Base-by-base conservation (phyloP, 331 rosid genomes). In the Saraca asoca region DNA sequence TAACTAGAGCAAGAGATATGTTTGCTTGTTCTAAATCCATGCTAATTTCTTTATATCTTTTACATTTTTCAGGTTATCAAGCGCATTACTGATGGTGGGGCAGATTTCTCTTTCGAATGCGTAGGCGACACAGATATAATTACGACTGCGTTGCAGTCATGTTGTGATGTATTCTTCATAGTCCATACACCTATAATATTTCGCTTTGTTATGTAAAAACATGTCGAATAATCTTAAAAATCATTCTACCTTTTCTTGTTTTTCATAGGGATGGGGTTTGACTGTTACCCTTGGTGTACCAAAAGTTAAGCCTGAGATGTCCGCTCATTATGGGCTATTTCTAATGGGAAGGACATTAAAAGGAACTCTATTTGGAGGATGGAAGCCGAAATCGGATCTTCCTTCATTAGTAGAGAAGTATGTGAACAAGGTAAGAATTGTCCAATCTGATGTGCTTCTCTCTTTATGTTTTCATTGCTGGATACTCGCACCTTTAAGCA, bases 201-300 rank as follows among this genome's bases (percentile, higher is more conserved):
- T 76, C 18, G 19, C 61, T 60, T 39, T 13, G 33, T 42, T 10
- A 20, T 62, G 15, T 48, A 58, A 13, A 59, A 52, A 58, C 34
- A 68, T 51, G 18, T 62, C 16, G 33, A 15, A 59, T 39, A 42
- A 51, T 54, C n/a, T 57, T 56, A 52, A 35, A 70, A 51, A 53
- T 66, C 45, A 68, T 51, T 53, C 24, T 72, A 16, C 48, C 51
- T 60, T 41, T 66, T 51, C 24, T 71, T 78, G 61, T 50, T 68
- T 67, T 2, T 43, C 58, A 11, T 9, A 93, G 97, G 98, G 96
- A 49, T 93, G 95, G 97, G 98, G 98, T 60, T 50, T 85, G 81
- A 84, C 98, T n/a, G 95, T 93, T 64, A 90, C 98, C 16, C 95
- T 93, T 72, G 97, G 98, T 42, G 95, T 93, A 46, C 97, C 98